Conservation (phyloP, 2,329 filamentous ascomycete genomes). For the Botrytis pseudocinerea region DNA sequence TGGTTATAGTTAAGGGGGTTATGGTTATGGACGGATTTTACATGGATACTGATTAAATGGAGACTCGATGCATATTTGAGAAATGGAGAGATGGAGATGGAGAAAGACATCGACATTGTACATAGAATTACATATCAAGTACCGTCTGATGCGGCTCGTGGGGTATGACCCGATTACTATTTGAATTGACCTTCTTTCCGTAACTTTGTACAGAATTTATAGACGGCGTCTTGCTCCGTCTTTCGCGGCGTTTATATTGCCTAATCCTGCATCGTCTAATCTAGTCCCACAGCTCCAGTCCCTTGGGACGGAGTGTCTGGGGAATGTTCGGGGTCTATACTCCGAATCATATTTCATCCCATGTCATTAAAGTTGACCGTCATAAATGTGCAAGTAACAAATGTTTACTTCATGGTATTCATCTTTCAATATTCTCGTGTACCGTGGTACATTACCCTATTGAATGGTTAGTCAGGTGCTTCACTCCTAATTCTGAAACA, state of each 20-base stretch:
- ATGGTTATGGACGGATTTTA: conserved; percentile 14
- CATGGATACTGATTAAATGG: conserved; percentile 19
- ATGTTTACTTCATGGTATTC: not conserved
- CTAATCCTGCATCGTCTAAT: not conserved
- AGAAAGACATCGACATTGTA: conserved; percentile 17
- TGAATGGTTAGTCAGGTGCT: conserved; percentile 21
- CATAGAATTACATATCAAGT: conserved; percentile 17
- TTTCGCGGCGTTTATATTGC: not conserved
- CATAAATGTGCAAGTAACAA: conserved; percentile 1
- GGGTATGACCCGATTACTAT: conserved; percentile 12
- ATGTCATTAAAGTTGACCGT: not conserved
- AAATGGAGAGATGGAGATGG: conserved; percentile 6
- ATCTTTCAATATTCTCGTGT: not conserved
- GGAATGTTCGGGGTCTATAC: not conserved
- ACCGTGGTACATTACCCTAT: not conserved
- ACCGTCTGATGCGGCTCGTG: not conserved
- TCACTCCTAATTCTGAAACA: not conserved
- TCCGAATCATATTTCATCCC: not conserved
- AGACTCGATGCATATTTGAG: conserved; percentile 15
- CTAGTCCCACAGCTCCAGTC: not conserved
- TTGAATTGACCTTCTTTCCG: conserved; percentile 15
- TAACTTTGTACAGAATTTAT: conserved; percentile 7
- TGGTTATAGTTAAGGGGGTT: not conserved
- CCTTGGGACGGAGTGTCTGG: not conserved
- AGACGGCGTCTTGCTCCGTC: not conserved